These are phyloP conservation scores for Rhipidocladum racemiflorum DNA, from an alignment of 176 grass and related monocot genomes.

Conservation along the genomic window DNA sequence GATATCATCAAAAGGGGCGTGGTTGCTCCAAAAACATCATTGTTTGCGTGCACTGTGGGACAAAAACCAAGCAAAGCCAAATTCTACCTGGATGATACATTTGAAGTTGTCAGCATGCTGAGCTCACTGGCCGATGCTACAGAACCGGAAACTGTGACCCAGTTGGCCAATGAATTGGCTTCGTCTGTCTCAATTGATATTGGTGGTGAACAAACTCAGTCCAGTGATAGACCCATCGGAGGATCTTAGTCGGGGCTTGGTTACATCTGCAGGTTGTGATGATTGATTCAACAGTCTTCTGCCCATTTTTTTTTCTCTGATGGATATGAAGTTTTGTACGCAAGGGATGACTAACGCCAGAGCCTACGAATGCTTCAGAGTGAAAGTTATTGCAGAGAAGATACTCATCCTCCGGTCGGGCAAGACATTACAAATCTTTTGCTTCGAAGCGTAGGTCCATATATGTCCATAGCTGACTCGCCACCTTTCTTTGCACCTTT, in stretches of 20 bases:
- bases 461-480: constrained; percentile 53
- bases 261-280: constrained; percentile 23
- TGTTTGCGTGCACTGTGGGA: constrained; percentile 91
- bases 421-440: constrained; percentile 11
- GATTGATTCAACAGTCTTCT: constrained; percentile 42
- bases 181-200: constrained; percentile 33
- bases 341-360: constrained; percentile 34
- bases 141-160: constrained; percentile 27
- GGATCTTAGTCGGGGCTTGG: constrained; percentile 31
- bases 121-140: constrained; percentile 61
- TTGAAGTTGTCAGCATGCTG: constrained; percentile 84
- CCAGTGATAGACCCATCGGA: constrained; percentile 34
- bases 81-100: constrained; percentile 96
- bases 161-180: constrained; percentile 21
- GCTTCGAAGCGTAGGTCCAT: constrained; percentile 35
- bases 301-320: constrained; percentile 30
- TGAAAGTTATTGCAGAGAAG: constrained; percentile 9
- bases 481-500: constrained; percentile 30
- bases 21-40: constrained; percentile 53
- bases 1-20: constrained; percentile 55
- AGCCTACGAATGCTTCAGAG: constrained; percentile 22
- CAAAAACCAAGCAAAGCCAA: constrained; percentile 99
- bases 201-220: constrained; percentile 25
- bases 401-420: constrained; percentile 2
- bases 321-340: constrained; percentile 27